Evolutionary conservation across 805 yeast genomes (phyloP).

Genomic region (Metschnikowia shivogae): DNA sequence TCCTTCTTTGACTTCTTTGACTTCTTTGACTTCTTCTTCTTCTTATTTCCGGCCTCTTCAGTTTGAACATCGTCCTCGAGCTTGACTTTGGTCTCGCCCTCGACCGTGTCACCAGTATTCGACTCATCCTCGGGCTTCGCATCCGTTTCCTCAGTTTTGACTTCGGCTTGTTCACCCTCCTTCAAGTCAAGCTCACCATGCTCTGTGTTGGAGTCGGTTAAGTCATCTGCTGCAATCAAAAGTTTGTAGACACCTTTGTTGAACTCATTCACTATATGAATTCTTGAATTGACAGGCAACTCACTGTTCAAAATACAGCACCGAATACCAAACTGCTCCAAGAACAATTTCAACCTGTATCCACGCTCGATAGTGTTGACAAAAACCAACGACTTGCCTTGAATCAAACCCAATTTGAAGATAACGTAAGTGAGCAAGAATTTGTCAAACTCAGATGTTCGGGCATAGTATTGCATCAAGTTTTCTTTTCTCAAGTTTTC

Average conservation of each 20-base stretch:
- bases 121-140: too few species aligned
- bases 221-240: constrained; percentile 93
- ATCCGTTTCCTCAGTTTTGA: constrained; percentile 2
- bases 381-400: constrained; percentile 86
- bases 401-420: constrained; percentile 79
- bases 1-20: constrained; percentile 43
- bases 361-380: constrained; percentile 96
- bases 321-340: constrained; percentile 92
- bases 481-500: constrained; percentile 50
- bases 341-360: constrained; percentile 80
- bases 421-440: constrained; percentile 87
- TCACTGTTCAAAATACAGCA: constrained; percentile 89
- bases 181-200: constrained; percentile 48
- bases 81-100: too few species aligned
- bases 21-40: constrained; percentile 10
- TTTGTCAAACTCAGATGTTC: constrained; percentile 85
- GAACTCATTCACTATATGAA: constrained; percentile 93
- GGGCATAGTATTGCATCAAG: constrained; percentile 81
- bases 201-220: constrained; percentile 51
- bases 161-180: constrained; percentile 23
- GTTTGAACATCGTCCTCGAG: too few species aligned
- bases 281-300: constrained; percentile 85
- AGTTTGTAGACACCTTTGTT: constrained; percentile 84
- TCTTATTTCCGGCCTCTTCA: background rate
- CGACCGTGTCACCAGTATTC: too few species aligned